phyloP scores from a whole-genome alignment of 306 rosid genomes.

The Sindora glabra region DNA sequence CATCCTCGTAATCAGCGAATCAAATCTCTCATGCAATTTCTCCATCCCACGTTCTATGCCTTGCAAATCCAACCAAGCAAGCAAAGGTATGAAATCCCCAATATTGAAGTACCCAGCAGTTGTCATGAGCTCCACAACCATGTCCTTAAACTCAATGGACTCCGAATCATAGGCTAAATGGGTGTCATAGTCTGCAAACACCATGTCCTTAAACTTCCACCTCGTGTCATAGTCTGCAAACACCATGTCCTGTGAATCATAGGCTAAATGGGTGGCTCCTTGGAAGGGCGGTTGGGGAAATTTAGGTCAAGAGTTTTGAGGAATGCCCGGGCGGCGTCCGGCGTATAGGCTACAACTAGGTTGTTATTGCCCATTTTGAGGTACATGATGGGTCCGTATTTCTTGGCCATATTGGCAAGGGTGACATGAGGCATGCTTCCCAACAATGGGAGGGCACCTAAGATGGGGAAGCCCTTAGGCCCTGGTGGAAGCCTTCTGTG shows the following conservation, averaged over 20 bases:
- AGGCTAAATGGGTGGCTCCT: conserved; percentile 19
- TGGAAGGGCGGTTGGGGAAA: conserved; percentile 21
- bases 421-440: conserved; percentile 28
- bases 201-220: conserved; percentile 31
- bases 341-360: conserved; percentile 29
- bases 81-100: too few species aligned
- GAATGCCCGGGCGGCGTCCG: conserved; percentile 22
- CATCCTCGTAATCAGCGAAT: too few species aligned
- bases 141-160: too few species aligned
- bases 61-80: too few species aligned
- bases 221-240: conserved; percentile 19
- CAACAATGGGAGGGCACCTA: conserved; percentile 21
- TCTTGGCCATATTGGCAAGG: background rate
- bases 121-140: too few species aligned
- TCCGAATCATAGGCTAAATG: too few species aligned
- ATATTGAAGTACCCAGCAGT: too few species aligned
- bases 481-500: conserved; percentile 18
- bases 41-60: too few species aligned
- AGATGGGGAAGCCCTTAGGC: conserved; percentile 17
- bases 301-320: conserved; percentile 20
- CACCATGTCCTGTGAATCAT: conserved; percentile 27
- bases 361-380: conserved; percentile 23
- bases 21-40: too few species aligned
- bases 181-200: too few species aligned
- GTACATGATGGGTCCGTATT: conserved; percentile 25